A percentile compares a stretch with the other conserved stretches of the same genome.
These are phyloP conservation scores for Fusarium fracticaudum DNA, from an alignment of 2,329 filamentous ascomycete species.

Conservation along the genomic window DNA sequence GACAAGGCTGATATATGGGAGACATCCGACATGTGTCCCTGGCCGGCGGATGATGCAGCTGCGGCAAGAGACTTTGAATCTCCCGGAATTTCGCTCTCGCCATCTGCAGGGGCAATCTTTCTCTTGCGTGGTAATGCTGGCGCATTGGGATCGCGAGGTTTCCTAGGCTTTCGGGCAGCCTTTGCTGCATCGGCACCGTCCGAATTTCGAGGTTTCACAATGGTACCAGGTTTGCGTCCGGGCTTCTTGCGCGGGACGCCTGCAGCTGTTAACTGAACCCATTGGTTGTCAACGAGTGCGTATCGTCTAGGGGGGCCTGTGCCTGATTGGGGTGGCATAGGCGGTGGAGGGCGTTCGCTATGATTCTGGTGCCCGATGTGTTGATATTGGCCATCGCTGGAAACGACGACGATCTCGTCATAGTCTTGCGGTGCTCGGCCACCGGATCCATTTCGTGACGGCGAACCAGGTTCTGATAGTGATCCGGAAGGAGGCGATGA, in stretches of 20 bases:
- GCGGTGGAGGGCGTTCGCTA: constrained; percentile 34
- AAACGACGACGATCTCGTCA: constrained; percentile 61
- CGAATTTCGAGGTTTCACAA: constrained; percentile 55
- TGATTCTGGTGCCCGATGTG: constrained; percentile 35
- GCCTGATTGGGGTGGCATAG: constrained; percentile 35
- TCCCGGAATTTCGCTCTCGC: constrained; percentile 49
- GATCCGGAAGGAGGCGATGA: constrained; percentile 63
- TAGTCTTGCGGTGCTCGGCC: constrained; percentile 48
- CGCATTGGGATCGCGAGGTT: constrained; percentile 68
- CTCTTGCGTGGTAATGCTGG: constrained; percentile 64
- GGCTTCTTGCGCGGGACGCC: constrained; percentile 71
- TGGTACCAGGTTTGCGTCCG: constrained; percentile 70
- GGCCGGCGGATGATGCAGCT: constrained; percentile 33
- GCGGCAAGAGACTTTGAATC: constrained; percentile 50
- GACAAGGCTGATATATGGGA: constrained; percentile 39
- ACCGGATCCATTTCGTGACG: constrained; percentile 48
- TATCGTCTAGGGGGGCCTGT: constrained; percentile 45
- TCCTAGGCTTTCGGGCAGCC: constrained; percentile 60
- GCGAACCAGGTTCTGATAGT: constrained; percentile 60
- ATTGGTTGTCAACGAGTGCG: constrained; percentile 51
- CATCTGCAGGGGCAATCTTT: constrained; percentile 57
- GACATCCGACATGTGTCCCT: constrained; percentile 37
- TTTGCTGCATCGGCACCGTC: constrained; percentile 55
- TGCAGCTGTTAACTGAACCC: constrained; percentile 64
- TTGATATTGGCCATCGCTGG: constrained; percentile 42